phyloP scores from a whole-genome alignment of 345 rosid genomes.

The Camelina laxa region DNA sequence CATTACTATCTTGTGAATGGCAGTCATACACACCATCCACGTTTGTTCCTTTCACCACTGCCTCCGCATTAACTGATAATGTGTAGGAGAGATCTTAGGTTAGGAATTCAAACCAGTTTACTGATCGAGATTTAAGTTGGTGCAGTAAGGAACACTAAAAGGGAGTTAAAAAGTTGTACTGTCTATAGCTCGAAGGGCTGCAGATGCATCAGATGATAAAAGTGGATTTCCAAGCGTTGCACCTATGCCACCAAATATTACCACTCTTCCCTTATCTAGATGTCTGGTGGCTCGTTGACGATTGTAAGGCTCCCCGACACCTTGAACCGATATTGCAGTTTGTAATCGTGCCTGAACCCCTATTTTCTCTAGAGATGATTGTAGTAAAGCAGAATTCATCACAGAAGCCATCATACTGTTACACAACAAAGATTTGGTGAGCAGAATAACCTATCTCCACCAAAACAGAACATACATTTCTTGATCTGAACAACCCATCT shows the following conservation, averaged over 20 bases:
- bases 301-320: conserved; percentile 83
- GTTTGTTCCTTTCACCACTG: conserved; percentile 81
- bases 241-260: conserved; percentile 92
- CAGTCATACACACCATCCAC: conserved; percentile 79
- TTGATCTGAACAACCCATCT: conserved; percentile 3
- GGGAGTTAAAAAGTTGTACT: conserved; percentile 49
- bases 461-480: conserved; percentile 9
- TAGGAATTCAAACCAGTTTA: not conserved
- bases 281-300: conserved; percentile 79
- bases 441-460: conserved; percentile 23
- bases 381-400: conserved; percentile 87
- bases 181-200: conserved; percentile 88
- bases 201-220: conserved; percentile 88
- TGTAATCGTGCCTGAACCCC: conserved; percentile 81
- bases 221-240: conserved; percentile 87
- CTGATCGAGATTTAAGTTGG: not conserved
- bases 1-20: conserved; percentile 63
- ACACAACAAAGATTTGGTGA: conserved; percentile 30
- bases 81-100: conserved; percentile 2
- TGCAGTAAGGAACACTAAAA: not conserved
- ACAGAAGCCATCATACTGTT: conserved; percentile 92
- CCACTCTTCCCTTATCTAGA: conserved; percentile 94
- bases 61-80: conserved; percentile 79
- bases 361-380: conserved; percentile 80
- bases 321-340: conserved; percentile 70